Conservation (phyloP, 768 basidiomycete species). For the Naematelia encephala region DNA sequence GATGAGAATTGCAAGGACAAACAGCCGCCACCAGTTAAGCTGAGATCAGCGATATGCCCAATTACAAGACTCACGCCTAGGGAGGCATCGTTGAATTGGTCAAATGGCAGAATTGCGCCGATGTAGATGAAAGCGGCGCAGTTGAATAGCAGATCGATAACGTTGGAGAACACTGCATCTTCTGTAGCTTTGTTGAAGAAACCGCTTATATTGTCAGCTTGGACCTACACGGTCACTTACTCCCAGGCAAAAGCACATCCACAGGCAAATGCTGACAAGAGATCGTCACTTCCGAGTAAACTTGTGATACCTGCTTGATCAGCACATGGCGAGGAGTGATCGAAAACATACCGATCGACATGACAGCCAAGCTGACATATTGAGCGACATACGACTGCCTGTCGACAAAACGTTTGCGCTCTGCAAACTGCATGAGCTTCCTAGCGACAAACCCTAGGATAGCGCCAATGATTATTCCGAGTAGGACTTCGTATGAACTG, state of each 20-base stretch:
- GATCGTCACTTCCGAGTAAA: conserved; percentile 85
- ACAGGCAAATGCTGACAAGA: conserved; percentile 89
- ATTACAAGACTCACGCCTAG: conserved; percentile 15
- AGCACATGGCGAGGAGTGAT: not conserved
- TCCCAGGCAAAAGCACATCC: conserved; percentile 97
- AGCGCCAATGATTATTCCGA: conserved; percentile 72
- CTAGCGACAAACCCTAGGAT: conserved; percentile 74
- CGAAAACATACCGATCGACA: conserved; percentile 46
- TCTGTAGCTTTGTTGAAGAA: conserved; percentile 71
- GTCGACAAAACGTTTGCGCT: conserved; percentile 81
- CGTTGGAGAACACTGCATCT: conserved; percentile 90
- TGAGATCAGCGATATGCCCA: conserved; percentile 6
- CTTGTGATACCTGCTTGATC: conserved; percentile 65
- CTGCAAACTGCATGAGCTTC: conserved; percentile 88
- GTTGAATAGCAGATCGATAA: conserved; percentile 92
- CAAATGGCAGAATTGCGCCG: conserved; percentile 96
- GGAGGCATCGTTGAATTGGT: conserved; percentile 59
- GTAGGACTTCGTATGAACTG: conserved; percentile 63
- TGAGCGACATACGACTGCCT: conserved; percentile 92
- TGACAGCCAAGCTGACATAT: conserved; percentile 51
- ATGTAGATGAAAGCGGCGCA: conserved; percentile 89
- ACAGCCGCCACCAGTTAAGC: conserved; percentile 75
- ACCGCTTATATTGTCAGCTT: conserved; percentile 24
- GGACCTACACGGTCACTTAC: conserved; percentile 68
- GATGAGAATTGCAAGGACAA: conserved; percentile 78